Conservation (phyloP, 1,284 basidiomycete species). For the Retiboletus flavoniger region DNA sequence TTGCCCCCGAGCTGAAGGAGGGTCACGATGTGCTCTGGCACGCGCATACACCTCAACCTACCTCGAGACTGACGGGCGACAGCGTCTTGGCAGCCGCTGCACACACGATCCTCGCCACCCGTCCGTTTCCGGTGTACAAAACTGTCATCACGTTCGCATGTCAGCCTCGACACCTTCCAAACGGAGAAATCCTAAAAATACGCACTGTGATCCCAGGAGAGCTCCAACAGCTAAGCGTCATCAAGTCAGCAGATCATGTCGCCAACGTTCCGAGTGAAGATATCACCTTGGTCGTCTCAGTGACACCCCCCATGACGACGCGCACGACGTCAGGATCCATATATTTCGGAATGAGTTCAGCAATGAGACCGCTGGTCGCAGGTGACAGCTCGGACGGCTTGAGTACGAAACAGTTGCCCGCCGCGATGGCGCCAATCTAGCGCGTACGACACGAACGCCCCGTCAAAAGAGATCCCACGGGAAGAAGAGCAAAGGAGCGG, state of each 20-base stretch:
- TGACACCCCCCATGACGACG: slow-evolving; percentile 75
- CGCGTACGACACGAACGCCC: slow-evolving; percentile 36
- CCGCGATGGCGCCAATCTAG: slow-evolving; percentile 72
- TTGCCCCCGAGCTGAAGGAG: slow-evolving; percentile 43
- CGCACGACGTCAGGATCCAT: slow-evolving; percentile 71
- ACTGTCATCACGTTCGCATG: slow-evolving; percentile 38
- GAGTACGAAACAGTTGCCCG: slow-evolving; percentile 72
- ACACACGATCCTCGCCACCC: slow-evolving; percentile 78
- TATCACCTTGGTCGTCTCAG: slow-evolving; percentile 68
- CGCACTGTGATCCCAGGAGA: slow-evolving; percentile 86
- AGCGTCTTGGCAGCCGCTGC: slow-evolving; percentile 83
- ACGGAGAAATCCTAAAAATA: neutral
- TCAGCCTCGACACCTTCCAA: no score
- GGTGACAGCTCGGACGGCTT: slow-evolving; percentile 85
- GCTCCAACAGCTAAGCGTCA: slow-evolving; percentile 60
- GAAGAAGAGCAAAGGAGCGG: neutral
- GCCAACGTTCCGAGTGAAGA: no score
- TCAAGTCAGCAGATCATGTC: slow-evolving; percentile 1
- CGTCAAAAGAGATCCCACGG: slow-evolving; percentile 23
- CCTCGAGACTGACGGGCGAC: slow-evolving; percentile 82
- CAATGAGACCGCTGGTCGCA: slow-evolving; percentile 63
- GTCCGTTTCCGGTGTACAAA: slow-evolving; percentile 58
- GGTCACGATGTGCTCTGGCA: neutral
- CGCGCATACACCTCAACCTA: slow-evolving; percentile 22
- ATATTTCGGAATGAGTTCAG: slow-evolving; percentile 78